A percentile compares a stretch with the other conserved stretches of the same genome.
Conservation (phyloP, 2,329 filamentous ascomycete species). For the Apiospora kogelbergensis region DNA sequence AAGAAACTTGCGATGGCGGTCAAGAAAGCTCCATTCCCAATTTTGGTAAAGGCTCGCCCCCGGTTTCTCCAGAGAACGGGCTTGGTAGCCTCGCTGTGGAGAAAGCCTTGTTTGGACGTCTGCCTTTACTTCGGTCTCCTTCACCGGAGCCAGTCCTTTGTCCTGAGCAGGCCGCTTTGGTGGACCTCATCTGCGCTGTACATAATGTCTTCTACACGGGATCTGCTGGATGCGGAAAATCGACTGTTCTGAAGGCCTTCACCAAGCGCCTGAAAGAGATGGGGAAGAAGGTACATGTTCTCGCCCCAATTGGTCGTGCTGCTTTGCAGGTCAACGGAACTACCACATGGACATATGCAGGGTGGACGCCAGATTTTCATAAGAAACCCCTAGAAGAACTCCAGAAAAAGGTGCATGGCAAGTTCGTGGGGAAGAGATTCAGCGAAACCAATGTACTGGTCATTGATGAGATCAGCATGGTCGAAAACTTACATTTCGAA, state of each 20-base stretch:
- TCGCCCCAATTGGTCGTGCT: slow-evolving; percentile 61
- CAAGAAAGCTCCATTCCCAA: too few species aligned
- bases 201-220: slow-evolving; percentile 65
- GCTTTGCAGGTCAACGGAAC: slow-evolving; percentile 56
- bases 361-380: too few species aligned
- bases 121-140: too few species aligned
- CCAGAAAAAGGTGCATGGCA: slow-evolving; percentile 28
- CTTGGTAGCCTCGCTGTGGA: too few species aligned
- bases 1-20: too few species aligned
- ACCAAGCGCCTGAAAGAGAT: slow-evolving; percentile 35
- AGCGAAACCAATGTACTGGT: slow-evolving; percentile 53
- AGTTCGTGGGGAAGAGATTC: slow-evolving; percentile 37
- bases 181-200: slow-evolving; percentile 50
- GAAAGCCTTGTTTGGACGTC: too few species aligned
- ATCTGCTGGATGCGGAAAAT: slow-evolving; percentile 61
- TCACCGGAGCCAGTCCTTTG: slow-evolving; percentile 40
- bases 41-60: too few species aligned
- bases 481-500: slow-evolving; percentile 50
- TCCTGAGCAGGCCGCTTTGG: slow-evolving; percentile 46
- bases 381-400: slow-evolving; percentile 40
- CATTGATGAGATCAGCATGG: slow-evolving; percentile 71
- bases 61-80: too few species aligned
- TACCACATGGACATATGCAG: slow-evolving; percentile 58
- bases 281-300: slow-evolving; percentile 44
- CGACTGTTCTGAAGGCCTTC: slow-evolving; percentile 52